Base-by-base conservation (phyloP, 768 basidiomycete species). In the Rubroboletus pulcherrimus region DNA sequence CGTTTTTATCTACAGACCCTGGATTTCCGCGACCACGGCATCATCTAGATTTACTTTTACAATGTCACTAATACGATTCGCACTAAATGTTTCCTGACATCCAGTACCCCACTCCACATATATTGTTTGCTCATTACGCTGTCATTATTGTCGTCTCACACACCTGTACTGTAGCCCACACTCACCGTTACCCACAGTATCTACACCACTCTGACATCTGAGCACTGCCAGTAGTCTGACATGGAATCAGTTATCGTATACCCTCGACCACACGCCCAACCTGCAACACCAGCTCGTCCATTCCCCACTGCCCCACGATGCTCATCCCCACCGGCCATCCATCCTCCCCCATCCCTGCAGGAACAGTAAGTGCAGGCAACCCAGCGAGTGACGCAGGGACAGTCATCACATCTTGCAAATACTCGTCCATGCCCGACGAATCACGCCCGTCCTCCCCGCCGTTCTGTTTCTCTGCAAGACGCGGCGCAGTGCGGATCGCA, bases 341-440 rank as follows among this genome's bases (percentile, higher is more conserved):
- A 47, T 81, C 81, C 0, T 69, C 72, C 3, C 71, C 76, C 1
- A 62, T 44, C 0, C 80, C 78, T 9, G 71, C 69, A 0, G 93
- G 93, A 0, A 98, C 79, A 51, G 78, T 87, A 41, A 98, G 63
- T 0, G 88, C 90, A 1, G 95, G 93, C 15, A 98, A 64, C 0
- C 96, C 94, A 0, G 91, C 94, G 35, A 99, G 74, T 0, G 91
- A 93, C 5, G 93, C 94, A 0, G 94, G 93, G 0, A 95, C 91
- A 0, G 93, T 96, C 57, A 98, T 74, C 7, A 96, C 82, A 59
- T 98, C 95, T 65, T 98, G 95, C 9, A 91, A 80, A 66, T 98
- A 98, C 33, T 83, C 77, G 42, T 79, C 77, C 47, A 87, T 62
- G 19, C 68, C 65, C n/a, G 61, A 56, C 26, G 42, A 21, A 1